phyloP scores from a whole-genome alignment of 1,284 basidiomycete genomes.

The Ustilago trichophora region DNA sequence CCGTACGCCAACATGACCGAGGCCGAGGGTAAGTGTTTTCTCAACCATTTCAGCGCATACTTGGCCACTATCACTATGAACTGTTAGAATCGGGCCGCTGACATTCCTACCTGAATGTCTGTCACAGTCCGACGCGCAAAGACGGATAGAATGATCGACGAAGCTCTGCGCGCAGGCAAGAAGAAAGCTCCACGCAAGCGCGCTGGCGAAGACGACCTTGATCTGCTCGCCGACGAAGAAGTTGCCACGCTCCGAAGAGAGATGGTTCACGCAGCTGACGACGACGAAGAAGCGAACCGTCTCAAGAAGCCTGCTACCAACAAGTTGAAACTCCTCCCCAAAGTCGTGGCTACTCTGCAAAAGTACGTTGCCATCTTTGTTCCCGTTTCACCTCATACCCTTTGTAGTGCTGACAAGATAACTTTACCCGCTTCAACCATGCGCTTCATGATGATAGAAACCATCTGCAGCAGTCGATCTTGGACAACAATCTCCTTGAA shows the following conservation, averaged over 20 bases:
- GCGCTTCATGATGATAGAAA: too few relatives aligned
- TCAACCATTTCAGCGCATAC: too few relatives aligned
- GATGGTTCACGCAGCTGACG: conserved; percentile 87
- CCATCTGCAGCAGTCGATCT: conserved; percentile 87
- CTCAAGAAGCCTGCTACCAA: conserved; percentile 84
- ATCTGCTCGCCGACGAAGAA: conserved; percentile 89
- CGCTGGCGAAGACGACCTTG: conserved; percentile 70
- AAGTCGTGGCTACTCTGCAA: conserved; percentile 92
- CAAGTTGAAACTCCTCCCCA: conserved; percentile 84
- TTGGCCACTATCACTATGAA: too few relatives aligned
- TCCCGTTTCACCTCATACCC: too few relatives aligned
- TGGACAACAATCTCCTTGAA: conserved; percentile 93
- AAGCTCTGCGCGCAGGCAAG: conserved; percentile 39
- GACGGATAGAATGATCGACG: conserved; percentile 46
- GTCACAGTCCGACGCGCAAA: conserved; percentile 32
- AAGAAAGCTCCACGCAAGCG: conserved; percentile 51
- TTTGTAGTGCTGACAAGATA: too few relatives aligned
- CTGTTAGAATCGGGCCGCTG: too few relatives aligned
- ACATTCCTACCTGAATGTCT: too few relatives aligned
- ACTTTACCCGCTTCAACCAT: too few relatives aligned
- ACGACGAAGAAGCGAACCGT: conserved; percentile 82
- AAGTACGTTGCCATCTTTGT: too few relatives aligned
- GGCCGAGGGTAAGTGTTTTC: too few relatives aligned
- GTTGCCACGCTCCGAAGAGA: conserved; percentile 82
- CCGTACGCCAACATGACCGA: conserved; percentile 42